phyloP scores from a whole-genome alignment of 2,329 filamentous ascomycete genomes.

The Mycosphaerella sp. region DNA sequence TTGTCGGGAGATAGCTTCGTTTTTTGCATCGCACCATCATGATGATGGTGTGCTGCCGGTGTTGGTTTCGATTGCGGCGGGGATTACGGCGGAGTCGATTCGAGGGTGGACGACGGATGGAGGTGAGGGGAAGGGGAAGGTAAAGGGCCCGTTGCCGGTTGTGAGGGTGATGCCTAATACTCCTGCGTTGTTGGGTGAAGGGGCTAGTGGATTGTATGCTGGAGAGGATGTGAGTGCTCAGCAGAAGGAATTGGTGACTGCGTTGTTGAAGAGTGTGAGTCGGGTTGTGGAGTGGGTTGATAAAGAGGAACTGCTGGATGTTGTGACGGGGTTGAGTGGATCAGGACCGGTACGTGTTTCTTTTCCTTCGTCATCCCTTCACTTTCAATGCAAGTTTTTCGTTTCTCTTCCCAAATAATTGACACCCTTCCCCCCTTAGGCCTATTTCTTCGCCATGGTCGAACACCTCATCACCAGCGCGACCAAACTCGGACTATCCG shows the following conservation, averaged over 20 bases:
- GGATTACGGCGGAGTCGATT: slow-evolving; percentile 22
- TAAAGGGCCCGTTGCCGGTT: slow-evolving; percentile 21
- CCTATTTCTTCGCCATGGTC: slow-evolving; percentile 25
- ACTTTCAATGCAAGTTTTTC: too few relatives aligned
- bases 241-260: slow-evolving; percentile 22
- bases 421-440: neutral
- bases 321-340: slow-evolving; percentile 27
- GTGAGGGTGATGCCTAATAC: slow-evolving; percentile 30
- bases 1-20: slow-evolving; percentile 24
- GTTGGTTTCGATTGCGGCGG: slow-evolving; percentile 26
- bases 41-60: slow-evolving; percentile 17
- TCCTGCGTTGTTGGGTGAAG: slow-evolving; percentile 26
- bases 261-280: slow-evolving; percentile 25
- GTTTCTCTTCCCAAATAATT: neutral
- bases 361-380: too few relatives aligned
- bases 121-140: slow-evolving; percentile 20
- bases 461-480: slow-evolving; percentile 28
- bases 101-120: slow-evolving; percentile 20
- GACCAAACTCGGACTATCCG: slow-evolving; percentile 22
- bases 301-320: slow-evolving; percentile 26
- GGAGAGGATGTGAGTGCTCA: slow-evolving; percentile 21
- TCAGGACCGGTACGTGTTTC: slow-evolving; percentile 24
- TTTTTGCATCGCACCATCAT: slow-evolving; percentile 9
- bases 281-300: slow-evolving; percentile 27
- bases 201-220: slow-evolving; percentile 26